Evolutionary conservation across 2,329 filamentous ascomycete species (phyloP), one percentile per base, ranked within the genome.

Genomic region (Fusarium dlaminii): DNA sequence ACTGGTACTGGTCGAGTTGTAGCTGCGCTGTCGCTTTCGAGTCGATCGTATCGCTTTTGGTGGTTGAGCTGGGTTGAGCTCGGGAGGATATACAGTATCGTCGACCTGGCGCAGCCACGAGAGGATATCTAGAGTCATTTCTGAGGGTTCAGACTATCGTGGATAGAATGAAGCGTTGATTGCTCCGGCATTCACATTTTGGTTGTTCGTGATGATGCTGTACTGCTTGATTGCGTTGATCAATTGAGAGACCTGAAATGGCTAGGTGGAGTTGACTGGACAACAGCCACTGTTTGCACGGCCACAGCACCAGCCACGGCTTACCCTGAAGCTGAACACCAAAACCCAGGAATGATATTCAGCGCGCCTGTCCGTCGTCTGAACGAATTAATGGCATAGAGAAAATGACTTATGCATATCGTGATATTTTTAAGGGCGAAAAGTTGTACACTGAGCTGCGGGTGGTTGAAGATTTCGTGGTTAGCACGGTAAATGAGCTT

Each of bases 361-460:
- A 36, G 4, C 18, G 5, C 14, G n/a, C 8, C 7, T 24, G 24
- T 14, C 3, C 2, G 22, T 11, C 13, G 9, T 15, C 10, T 36
- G n/a, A 15, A 34, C 17, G 8, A 11, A 9, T 15, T 15, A 6
- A 52, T 58, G 4, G 14, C 5, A 22, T 13, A 6, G 4, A 29
- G 15, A 36, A 49, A 18, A 27, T n/a, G 5, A 8, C 13, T 20
- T 8, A 13, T 27, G 6, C 4, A 27, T 6, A 30, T 27, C 2
- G 2, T 3, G 3, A 27, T 5, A 24, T 14, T 0, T 0, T 0
- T 18, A n/a, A 2, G 29, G 12, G 17, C 0, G 5, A 13, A 2
- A 10, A 14, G 2, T 18, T 7, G 9, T 18, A 3, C 1, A 17
- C 8, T 20, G 9, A 24, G 12, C 13, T 17, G 2, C 8, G 6